These are phyloP conservation scores for Dysphania ambrosioides DNA, from an alignment of 148 eudicot species.

Conservation along the genomic window DNA sequence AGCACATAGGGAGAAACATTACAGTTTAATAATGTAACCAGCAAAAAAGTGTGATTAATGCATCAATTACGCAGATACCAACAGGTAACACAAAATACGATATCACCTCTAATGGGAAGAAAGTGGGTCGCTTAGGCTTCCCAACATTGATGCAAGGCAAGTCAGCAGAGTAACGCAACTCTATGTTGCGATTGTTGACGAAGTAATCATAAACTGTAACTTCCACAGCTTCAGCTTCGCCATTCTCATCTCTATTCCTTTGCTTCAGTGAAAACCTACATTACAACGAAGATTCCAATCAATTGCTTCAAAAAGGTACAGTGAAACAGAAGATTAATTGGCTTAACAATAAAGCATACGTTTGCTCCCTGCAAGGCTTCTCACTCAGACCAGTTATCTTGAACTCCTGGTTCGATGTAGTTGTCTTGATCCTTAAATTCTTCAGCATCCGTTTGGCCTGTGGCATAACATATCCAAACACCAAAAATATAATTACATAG, in stretches of 20 bases:
- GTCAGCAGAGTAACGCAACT: conserved; percentile 69
- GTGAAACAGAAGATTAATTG: neutral
- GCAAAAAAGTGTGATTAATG: neutral
- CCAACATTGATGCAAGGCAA: conserved; percentile 96
- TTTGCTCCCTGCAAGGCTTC: conserved; percentile 57
- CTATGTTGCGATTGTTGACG: conserved; percentile 60
- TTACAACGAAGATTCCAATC: neutral
- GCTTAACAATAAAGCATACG: conserved; percentile 34
- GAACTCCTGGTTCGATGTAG: conserved; percentile 73
- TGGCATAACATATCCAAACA: neutral
- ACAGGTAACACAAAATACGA: neutral
- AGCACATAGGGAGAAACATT: neutral
- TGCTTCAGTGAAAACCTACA: conserved; percentile 72
- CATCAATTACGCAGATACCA: neutral
- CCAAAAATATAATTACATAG: neutral
- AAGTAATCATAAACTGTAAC: conserved; percentile 84
- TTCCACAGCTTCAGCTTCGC: conserved; percentile 50
- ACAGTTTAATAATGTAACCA: neutral
- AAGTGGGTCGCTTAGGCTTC: conserved; percentile 81
- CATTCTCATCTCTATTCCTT: conserved; percentile 44
- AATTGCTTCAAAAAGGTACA: neutral
- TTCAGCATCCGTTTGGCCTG: conserved; percentile 81
- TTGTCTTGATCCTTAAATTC: conserved; percentile 76
- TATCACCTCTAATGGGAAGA: conserved; percentile 74
- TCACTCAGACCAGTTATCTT: conserved; percentile 84